Percentiles rank a stretch among this genome's conserved stretches.
phyloP scores from a whole-genome alignment of 805 yeast genomes.

The Teunomyces pallodes region DNA sequence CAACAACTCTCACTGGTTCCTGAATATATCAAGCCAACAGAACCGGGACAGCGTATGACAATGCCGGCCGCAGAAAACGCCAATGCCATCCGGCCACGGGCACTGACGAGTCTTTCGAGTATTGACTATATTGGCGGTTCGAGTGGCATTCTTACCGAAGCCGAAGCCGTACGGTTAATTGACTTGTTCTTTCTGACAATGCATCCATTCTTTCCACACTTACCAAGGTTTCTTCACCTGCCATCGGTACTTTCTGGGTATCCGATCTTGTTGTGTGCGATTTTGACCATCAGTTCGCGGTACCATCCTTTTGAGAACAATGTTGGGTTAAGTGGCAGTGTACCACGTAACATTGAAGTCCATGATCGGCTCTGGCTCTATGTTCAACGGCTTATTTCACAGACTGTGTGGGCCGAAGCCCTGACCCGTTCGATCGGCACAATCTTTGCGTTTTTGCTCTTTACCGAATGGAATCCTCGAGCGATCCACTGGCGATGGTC shows the following conservation, averaged over 20 bases:
- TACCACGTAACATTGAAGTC: conserved; percentile 53
- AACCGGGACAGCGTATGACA: conserved; percentile 22
- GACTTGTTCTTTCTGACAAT: conserved; percentile 67
- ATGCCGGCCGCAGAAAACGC: conserved; percentile 46
- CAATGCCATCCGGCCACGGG: conserved; percentile 44
- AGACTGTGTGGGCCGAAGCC: conserved; percentile 93
- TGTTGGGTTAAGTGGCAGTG: conserved; percentile 21
- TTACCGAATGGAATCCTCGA: conserved; percentile 95
- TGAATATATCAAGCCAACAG: conserved; percentile 16
- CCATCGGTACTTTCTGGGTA: conserved; percentile 67
- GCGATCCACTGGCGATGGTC: conserved; percentile 88
- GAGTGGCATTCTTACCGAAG: conserved; percentile 57
- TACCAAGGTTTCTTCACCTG: conserved; percentile 71
- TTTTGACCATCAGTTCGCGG: conserved; percentile 75
- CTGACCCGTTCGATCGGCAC: conserved; percentile 86
- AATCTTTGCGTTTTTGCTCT: conserved; percentile 74
- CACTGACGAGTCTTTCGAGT: conserved; percentile 48
- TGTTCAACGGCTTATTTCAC: conserved; percentile 76
- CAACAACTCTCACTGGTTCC: conserved; percentile 14
- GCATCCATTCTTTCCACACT: conserved; percentile 89
- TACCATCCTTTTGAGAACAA: conserved; percentile 59
- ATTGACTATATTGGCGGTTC: conserved; percentile 62
- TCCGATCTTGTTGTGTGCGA: conserved; percentile 78
- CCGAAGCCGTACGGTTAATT: conserved; percentile 57
- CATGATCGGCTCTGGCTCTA: conserved; percentile 84